A percentile compares a stretch with the other conserved stretches of the same genome.
These are phyloP conservation scores for Sphagnum tenellum DNA, from an alignment of 225 moss, liverwort and hornwort species.

Conservation along the genomic window DNA sequence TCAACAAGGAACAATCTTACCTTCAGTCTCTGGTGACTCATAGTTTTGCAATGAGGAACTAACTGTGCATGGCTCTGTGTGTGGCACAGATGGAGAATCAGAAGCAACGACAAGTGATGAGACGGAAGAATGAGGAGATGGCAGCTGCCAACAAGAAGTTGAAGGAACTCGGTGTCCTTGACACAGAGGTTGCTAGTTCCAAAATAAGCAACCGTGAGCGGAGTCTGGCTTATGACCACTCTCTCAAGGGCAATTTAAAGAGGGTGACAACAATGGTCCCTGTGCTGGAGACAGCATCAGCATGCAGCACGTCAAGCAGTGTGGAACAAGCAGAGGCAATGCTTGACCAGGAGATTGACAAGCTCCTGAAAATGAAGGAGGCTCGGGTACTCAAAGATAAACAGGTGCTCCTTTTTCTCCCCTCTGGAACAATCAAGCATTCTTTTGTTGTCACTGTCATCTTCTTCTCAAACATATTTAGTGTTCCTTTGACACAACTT, in stretches of 20 bases:
- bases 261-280: conserved; percentile 22
- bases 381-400: conserved; percentile 55
- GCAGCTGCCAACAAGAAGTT: conserved; percentile 49
- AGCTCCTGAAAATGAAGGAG: conserved; percentile 71
- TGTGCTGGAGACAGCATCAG: conserved; percentile 8
- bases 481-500: too few relatives aligned
- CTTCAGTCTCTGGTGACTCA: too few relatives aligned
- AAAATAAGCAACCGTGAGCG: conserved; percentile 45
- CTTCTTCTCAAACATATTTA: too few relatives aligned
- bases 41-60: too few relatives aligned
- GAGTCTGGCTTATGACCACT: conserved; percentile 39
- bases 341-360: conserved; percentile 72
- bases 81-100: conserved; percentile 62
- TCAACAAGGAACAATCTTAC: too few relatives aligned
- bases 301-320: conserved; percentile 17
- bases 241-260: conserved; percentile 24
- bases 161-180: conserved; percentile 48
- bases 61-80: not conserved
- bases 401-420: conserved; percentile 31
- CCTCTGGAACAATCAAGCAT: too few relatives aligned
- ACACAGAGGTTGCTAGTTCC: conserved; percentile 21
- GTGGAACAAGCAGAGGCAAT: conserved; percentile 45
- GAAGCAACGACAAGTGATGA: conserved; percentile 46
- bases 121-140: conserved; percentile 50
- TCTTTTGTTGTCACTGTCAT: too few relatives aligned